These are phyloP conservation scores for Fragosphaeria purpurea DNA, from an alignment of 2,329 filamentous ascomycete genomes.

Conservation along the genomic window DNA sequence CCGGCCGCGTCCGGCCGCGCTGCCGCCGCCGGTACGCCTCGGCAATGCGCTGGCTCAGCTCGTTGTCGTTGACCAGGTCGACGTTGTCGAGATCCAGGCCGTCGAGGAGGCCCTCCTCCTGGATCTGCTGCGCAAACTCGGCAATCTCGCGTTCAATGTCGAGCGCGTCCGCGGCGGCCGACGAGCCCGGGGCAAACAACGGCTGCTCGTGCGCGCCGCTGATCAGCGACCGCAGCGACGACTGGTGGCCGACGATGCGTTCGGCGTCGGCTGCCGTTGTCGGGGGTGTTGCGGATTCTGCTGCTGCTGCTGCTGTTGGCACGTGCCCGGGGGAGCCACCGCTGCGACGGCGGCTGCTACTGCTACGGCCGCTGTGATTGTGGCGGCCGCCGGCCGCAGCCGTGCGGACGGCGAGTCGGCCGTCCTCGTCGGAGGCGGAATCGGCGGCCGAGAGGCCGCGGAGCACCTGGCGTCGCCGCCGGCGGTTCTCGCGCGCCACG, in stretches of 20 bases:
- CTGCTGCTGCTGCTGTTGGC: neutral
- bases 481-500: slow-evolving; percentile 4
- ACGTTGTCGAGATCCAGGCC: slow-evolving; percentile 84
- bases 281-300: neutral
- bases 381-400: too few species aligned
- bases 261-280: neutral
- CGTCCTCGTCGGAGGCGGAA: neutral
- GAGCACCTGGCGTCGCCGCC: neutral
- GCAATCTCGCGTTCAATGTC: slow-evolving; percentile 84
- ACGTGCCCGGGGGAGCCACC: neutral
- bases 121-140: slow-evolving; percentile 73
- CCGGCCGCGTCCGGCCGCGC: slow-evolving; percentile 45
- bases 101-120: slow-evolving; percentile 58
- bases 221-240: slow-evolving; percentile 75
- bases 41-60: slow-evolving; percentile 81
- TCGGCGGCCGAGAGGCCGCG: slow-evolving; percentile 9
- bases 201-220: slow-evolving; percentile 57
- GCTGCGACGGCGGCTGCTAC: neutral
- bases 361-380: neutral
- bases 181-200: neutral
- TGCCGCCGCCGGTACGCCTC: slow-evolving; percentile 77
- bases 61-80: slow-evolving; percentile 74
- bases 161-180: slow-evolving; percentile 27
- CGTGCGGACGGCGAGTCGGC: slow-evolving; percentile 16
- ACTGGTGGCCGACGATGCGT: slow-evolving; percentile 59